A percentile compares a stretch with the other conserved stretches of the same genome.
Evolutionary conservation across 768 basidiomycete species (phyloP).

Genomic region (Mycena galopus): DNA sequence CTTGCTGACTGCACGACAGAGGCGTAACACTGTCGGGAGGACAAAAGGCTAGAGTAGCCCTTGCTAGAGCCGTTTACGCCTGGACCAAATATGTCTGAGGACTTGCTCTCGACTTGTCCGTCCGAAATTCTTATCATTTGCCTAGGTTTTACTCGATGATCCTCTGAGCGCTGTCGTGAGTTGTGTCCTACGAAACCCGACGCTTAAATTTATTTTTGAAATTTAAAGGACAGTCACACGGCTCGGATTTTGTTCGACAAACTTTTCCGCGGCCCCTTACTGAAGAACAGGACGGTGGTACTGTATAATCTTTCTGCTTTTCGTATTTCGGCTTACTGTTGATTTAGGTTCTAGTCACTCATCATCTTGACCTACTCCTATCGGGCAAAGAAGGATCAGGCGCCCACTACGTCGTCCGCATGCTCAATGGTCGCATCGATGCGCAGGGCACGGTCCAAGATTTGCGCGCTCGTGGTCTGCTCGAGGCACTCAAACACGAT

Average conservation of each 20-base stretch:
- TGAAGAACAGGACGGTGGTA: slow-evolving; percentile 75
- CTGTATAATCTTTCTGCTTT: background rate
- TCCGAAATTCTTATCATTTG: background rate
- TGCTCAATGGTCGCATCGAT: slow-evolving; percentile 87
- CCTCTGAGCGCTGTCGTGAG: slow-evolving; percentile 70
- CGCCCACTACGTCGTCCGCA: slow-evolving; percentile 78
- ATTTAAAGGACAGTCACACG: slow-evolving; percentile 73
- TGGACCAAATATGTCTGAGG: slow-evolving; percentile 48
- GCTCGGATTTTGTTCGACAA: slow-evolving; percentile 72
- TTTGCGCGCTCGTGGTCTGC: slow-evolving; percentile 68
- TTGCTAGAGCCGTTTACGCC: slow-evolving; percentile 75
- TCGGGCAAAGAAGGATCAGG: slow-evolving; percentile 55
- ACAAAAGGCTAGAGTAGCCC: slow-evolving; percentile 74
- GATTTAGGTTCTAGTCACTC: slow-evolving; percentile 68
- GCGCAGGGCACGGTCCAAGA: slow-evolving; percentile 78
- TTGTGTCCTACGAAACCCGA: slow-evolving; percentile 40
- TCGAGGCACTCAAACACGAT: slow-evolving; percentile 72
- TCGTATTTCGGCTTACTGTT: background rate
- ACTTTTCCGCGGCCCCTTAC: slow-evolving; percentile 74
- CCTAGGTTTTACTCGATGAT: slow-evolving; percentile 65
- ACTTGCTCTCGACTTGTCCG: no score
- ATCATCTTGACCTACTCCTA: slow-evolving; percentile 88
- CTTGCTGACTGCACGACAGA: slow-evolving; percentile 53
- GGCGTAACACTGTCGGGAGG: slow-evolving; percentile 55
- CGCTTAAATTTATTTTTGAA: background rate